A percentile compares a stretch with the other conserved stretches of the same genome.
Conservation (phyloP, 345 rosid species). For the Raphanus sativus region DNA sequence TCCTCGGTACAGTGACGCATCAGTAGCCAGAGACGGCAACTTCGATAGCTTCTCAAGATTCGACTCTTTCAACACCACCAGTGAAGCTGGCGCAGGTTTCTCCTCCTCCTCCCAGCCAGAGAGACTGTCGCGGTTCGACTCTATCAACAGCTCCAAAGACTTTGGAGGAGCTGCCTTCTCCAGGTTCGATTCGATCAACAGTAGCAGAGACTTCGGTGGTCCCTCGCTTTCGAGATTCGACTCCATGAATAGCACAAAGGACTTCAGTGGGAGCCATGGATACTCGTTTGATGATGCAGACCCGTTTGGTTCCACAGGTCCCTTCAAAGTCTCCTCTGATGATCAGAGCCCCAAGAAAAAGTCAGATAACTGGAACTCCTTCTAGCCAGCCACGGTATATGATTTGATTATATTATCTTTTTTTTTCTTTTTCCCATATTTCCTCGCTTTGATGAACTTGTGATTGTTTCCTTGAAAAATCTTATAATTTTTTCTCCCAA, state of each 20-base stretch:
- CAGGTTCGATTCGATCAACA: constrained; percentile 45
- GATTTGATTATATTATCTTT: background rate
- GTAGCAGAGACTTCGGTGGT: constrained; percentile 44
- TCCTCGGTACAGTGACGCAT: constrained; percentile 75
- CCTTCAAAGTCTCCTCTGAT: constrained; percentile 81
- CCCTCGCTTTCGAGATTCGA: constrained; percentile 44
- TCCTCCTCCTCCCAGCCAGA: constrained; percentile 66
- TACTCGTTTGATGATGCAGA: constrained; percentile 86
- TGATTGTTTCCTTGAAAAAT: constrained; percentile 12
- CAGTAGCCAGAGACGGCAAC: constrained; percentile 47
- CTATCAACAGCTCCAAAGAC: constrained; percentile 55
- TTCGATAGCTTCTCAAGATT: constrained; percentile 79
- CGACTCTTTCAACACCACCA: constrained; percentile 77
- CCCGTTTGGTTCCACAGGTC: constrained; percentile 85
- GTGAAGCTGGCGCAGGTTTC: constrained; percentile 48
- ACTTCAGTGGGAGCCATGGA: constrained; percentile 50
- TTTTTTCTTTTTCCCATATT: background rate
- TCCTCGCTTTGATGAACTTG: constrained; percentile 23
- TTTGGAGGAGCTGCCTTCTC: constrained; percentile 45
- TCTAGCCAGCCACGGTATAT: constrained; percentile 40
- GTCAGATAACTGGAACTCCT: constrained; percentile 64
- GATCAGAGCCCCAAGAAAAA: constrained; percentile 56
- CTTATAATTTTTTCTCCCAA: background rate
- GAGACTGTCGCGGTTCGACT: constrained; percentile 68
- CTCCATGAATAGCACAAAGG: constrained; percentile 53